Evolutionary conservation across 768 basidiomycete species (phyloP).

Genomic region (Epithele typhae): DNA sequence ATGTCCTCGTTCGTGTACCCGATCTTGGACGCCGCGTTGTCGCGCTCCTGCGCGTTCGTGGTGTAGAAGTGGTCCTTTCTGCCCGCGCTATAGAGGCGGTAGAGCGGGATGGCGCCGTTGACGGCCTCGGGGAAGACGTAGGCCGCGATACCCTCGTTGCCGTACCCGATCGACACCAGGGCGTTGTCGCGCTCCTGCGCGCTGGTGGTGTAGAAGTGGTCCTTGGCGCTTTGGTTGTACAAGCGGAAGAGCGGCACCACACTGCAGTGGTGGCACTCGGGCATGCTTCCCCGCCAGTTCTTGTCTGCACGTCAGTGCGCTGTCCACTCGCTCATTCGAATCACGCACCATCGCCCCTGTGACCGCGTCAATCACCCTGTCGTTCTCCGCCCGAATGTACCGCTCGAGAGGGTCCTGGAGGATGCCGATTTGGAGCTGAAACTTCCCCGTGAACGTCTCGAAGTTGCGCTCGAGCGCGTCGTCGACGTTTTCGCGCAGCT

Average conservation of each 20-base stretch:
- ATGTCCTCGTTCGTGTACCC: background rate
- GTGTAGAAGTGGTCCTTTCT: background rate
- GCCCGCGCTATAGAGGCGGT: no score
- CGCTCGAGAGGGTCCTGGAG: conserved; percentile 21
- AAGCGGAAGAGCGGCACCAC: no score
- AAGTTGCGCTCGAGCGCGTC: conserved; percentile 34
- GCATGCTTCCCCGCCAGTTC: conserved; percentile 49
- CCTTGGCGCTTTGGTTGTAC: no score
- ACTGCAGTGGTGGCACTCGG: no score
- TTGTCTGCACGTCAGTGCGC: conserved; percentile 23
- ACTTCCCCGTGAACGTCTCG: conserved; percentile 40
- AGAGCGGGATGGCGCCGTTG: no score
- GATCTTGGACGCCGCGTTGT: background rate
- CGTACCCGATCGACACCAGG: conserved; percentile 31
- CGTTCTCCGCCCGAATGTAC: conserved; percentile 29
- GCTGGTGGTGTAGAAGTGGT: conserved; percentile 41
- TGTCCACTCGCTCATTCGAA: conserved; percentile 27
- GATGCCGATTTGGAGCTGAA: conserved; percentile 36
- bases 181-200: conserved; percentile 34
- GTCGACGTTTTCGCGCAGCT: conserved; percentile 18
- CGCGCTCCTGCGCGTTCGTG: background rate
- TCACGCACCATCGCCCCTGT: conserved; percentile 25
- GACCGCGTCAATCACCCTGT: conserved; percentile 37
- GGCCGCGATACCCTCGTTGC: conserved; percentile 38
- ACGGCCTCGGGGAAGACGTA: conserved; percentile 33